A percentile compares a stretch with the other conserved stretches of the same genome.
Conservation (phyloP, 164 flowering plant genomes). For the Aristolochia contorta region DNA sequence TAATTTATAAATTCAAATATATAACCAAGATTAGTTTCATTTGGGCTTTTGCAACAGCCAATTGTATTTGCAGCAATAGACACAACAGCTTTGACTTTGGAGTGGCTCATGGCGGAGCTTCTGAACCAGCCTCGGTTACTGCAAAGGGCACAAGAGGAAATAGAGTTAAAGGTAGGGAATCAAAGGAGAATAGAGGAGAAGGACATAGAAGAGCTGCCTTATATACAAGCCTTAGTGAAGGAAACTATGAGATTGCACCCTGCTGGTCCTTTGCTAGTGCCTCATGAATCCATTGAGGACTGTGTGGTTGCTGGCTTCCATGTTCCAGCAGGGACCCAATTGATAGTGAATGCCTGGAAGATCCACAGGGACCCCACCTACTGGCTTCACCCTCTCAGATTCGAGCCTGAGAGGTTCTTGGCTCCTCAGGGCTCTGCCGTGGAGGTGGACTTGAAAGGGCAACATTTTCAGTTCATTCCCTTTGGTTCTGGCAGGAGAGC, state of each 20-base stretch:
- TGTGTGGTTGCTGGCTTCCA: conserved; percentile 26
- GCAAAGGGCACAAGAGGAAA: conserved; percentile 22
- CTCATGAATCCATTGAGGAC: conserved; percentile 28
- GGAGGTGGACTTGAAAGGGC: conserved; percentile 7
- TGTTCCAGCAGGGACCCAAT: conserved; percentile 6
- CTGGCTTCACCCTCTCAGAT: background rate
- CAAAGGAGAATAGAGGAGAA: conserved; percentile 25
- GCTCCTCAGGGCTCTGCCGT: background rate
- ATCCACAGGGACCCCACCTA: background rate
- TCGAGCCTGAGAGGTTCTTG: conserved; percentile 6
- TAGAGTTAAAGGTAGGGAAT: conserved; percentile 20
- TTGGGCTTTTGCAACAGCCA: conserved; percentile 11
- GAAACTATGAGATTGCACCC: conserved; percentile 38
- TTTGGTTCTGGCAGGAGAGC: conserved; percentile 8
- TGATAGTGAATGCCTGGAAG: conserved; percentile 5
- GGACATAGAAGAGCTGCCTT: conserved; percentile 26
- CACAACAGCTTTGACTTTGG: conserved; percentile 23
- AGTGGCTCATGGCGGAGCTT: conserved; percentile 37
- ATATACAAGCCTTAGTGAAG: conserved; percentile 24
- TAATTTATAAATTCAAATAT: too few relatives aligned
- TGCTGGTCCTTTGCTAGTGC: conserved; percentile 15
- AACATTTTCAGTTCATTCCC: conserved; percentile 5
- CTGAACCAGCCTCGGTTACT: conserved; percentile 22
- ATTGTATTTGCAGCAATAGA: conserved; percentile 32
- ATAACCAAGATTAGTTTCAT: background rate